These are phyloP conservation scores for Amauroascus verrucosus DNA, from an alignment of 2,329 filamentous ascomycete genomes.

Conservation along the genomic window DNA sequence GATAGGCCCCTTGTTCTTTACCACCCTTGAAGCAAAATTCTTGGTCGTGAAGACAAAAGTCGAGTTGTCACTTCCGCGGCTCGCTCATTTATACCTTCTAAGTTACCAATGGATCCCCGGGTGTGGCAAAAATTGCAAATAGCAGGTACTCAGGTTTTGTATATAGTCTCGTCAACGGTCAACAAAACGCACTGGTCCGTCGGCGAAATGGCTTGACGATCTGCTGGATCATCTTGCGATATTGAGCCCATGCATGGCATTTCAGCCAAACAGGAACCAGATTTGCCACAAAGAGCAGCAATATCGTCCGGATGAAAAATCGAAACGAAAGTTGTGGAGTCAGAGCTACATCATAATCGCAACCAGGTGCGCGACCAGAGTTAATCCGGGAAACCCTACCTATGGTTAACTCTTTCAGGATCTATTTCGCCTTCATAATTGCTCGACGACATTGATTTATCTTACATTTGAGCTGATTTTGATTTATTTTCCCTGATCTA, in stretches of 20 bases:
- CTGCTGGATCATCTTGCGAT: not conserved
- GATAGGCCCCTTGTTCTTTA: too few relatives aligned
- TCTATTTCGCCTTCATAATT: not conserved
- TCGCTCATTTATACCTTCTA: too few relatives aligned
- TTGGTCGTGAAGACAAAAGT: too few relatives aligned
- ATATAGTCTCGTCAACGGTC: too few relatives aligned
- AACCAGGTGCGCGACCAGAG: not conserved
- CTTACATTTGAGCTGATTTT: not conserved
- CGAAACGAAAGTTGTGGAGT: not conserved
- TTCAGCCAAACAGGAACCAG: not conserved
- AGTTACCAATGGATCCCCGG: too few relatives aligned
- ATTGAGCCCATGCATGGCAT: not conserved
- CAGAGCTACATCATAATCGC: not conserved
- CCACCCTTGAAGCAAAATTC: too few relatives aligned
- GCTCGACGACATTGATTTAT: not conserved
- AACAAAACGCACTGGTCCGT: not conserved
- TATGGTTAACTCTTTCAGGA: not conserved
- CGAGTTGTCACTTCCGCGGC: too few relatives aligned
- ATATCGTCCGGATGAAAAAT: not conserved
- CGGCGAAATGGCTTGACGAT: slow-evolving; percentile 1
- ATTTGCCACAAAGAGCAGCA: not conserved
- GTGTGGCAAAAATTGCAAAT: too few relatives aligned
- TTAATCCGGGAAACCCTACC: not conserved
- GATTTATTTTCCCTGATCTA: not conserved
- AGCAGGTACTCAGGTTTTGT: too few relatives aligned